Conservation (phyloP, 2,329 filamentous ascomycete species). For the Phyllosticta citribraziliensis region DNA sequence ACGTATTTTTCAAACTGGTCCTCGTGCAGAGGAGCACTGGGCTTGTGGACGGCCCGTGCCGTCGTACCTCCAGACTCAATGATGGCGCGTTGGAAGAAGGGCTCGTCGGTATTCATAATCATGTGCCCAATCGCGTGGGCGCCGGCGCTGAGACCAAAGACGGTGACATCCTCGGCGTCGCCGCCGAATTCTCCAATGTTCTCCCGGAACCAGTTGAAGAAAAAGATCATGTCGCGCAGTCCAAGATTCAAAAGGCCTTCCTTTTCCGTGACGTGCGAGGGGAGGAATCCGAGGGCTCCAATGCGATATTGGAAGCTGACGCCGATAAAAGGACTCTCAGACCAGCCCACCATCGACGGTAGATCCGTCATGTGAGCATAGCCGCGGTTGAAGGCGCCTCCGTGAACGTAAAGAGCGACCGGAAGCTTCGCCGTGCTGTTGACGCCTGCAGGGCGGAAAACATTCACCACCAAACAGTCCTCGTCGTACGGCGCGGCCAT, state of each 20-base stretch:
- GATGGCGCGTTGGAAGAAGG: slow-evolving; percentile 37
- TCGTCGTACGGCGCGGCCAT: slow-evolving; percentile 14
- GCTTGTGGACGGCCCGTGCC: slow-evolving; percentile 35
- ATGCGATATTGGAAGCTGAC: slow-evolving; percentile 29
- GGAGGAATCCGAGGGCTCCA: slow-evolving; percentile 13
- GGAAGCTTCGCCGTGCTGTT: slow-evolving; percentile 11
- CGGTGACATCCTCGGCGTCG: slow-evolving; percentile 17
- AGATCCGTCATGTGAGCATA: slow-evolving; percentile 43
- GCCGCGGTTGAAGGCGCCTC: slow-evolving; percentile 47
- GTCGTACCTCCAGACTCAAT: slow-evolving; percentile 39
- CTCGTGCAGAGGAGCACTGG: slow-evolving; percentile 32
- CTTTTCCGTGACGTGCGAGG: slow-evolving; percentile 12
- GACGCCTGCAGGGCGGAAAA: slow-evolving; percentile 13
- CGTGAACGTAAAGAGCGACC: slow-evolving; percentile 47
- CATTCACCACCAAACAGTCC: slow-evolving; percentile 18
- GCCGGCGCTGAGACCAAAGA: slow-evolving; percentile 18
- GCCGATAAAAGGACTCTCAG: slow-evolving; percentile 41
- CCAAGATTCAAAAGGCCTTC: slow-evolving; percentile 25
- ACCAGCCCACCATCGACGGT: slow-evolving; percentile 50
- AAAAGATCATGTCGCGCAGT: slow-evolving; percentile 17
- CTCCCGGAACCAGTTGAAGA: slow-evolving; percentile 36
- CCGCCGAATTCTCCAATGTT: slow-evolving; percentile 25
- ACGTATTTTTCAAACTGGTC: slow-evolving; percentile 37
- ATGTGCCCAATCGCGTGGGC: slow-evolving; percentile 52
- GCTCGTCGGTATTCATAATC: slow-evolving; percentile 41